Evolutionary conservation across 495 filamentous ascomycete species (phyloP).

Genomic region (Neurospora hispaniola): DNA sequence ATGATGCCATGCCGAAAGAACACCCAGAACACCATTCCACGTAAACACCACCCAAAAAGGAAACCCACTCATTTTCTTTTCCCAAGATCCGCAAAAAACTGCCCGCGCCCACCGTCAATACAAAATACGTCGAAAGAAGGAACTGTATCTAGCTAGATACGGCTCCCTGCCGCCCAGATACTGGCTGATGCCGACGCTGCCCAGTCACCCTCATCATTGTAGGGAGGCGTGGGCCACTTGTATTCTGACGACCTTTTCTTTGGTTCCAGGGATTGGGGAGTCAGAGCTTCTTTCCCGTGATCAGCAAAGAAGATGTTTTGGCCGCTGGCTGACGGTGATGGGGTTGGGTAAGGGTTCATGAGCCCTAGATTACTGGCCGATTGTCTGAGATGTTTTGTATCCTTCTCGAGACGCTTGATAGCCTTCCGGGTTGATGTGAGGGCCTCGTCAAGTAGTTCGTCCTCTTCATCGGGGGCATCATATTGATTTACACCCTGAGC

Average conservation of each 20-base stretch:
- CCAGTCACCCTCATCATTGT: slow-evolving; percentile 71
- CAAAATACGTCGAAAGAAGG: background rate
- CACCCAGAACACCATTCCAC: slow-evolving; percentile 13
- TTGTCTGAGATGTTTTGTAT: slow-evolving; percentile 41
- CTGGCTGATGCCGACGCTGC: slow-evolving; percentile 66
- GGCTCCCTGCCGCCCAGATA: slow-evolving; percentile 58
- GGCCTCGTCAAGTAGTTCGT: slow-evolving; percentile 86
- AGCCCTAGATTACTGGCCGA: slow-evolving; percentile 47
- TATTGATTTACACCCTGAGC: slow-evolving; percentile 71
- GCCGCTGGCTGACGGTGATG: slow-evolving; percentile 77
- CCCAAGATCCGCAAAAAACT: slow-evolving; percentile 5
- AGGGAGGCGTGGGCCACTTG: slow-evolving; percentile 95
- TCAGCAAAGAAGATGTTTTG: slow-evolving; percentile 62
- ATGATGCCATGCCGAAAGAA: background rate
- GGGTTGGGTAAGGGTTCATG: slow-evolving; percentile 84
- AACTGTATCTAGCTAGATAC: slow-evolving; percentile 33
- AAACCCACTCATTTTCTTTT: slow-evolving; percentile 1
- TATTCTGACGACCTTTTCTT: slow-evolving; percentile 46
- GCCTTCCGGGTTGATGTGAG: slow-evolving; percentile 38
- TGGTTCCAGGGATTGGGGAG: slow-evolving; percentile 44
- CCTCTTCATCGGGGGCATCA: slow-evolving; percentile 93
- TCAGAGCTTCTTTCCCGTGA: slow-evolving; percentile 44
- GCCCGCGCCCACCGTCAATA: background rate
- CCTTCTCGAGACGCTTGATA: slow-evolving; percentile 41
- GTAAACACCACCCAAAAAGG: slow-evolving; percentile 1